A percentile compares a stretch with the other conserved stretches of the same genome.
These are phyloP conservation scores for Taxillus chinensis DNA, from an alignment of 164 flowering plant genomes.

Conservation along the genomic window DNA sequence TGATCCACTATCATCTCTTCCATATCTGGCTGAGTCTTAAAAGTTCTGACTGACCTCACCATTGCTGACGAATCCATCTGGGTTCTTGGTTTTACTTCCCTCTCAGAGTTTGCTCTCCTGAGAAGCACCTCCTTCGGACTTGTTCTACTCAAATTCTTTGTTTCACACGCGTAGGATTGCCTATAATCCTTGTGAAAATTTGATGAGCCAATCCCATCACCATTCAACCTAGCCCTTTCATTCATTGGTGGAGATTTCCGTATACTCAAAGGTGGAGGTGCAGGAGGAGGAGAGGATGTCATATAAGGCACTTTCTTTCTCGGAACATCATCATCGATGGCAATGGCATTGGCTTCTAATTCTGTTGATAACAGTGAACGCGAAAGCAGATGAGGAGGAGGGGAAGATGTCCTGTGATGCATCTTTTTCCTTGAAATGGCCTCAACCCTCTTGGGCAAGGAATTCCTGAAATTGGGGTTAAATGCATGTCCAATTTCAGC, in stretches of 20 bases:
- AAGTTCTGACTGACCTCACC: slow-evolving; percentile 56
- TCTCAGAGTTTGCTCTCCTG: slow-evolving; percentile 4
- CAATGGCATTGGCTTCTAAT: slow-evolving; percentile 13
- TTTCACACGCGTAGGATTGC: slow-evolving; percentile 13
- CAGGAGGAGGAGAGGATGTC: slow-evolving; percentile 22
- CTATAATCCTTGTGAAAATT: slow-evolving; percentile 2
- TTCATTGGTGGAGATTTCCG: slow-evolving; percentile 12
- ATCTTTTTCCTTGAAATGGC: slow-evolving; percentile 33
- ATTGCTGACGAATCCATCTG: slow-evolving; percentile 15
- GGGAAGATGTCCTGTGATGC: slow-evolving; percentile 19
- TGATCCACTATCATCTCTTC: slow-evolving; percentile 11
- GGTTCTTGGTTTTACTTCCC: slow-evolving; percentile 10
- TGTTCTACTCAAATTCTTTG: slow-evolving; percentile 18
- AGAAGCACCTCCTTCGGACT: slow-evolving; percentile 11
- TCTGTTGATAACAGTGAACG: slow-evolving; percentile 7
- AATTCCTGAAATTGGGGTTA: neutral
- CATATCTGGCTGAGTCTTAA: slow-evolving; percentile 15
- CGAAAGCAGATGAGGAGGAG: slow-evolving; percentile 19
- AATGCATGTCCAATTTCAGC: neutral
- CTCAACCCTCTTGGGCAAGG: slow-evolving; percentile 26
- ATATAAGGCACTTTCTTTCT: slow-evolving; percentile 23
- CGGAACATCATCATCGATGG: slow-evolving; percentile 50
- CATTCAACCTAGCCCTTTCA: slow-evolving; percentile 12
- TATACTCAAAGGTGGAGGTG: slow-evolving; percentile 17
- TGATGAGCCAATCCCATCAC: slow-evolving; percentile 10